Base-by-base conservation (phyloP, 345 rosid genomes). In the Linum trigynum region DNA sequence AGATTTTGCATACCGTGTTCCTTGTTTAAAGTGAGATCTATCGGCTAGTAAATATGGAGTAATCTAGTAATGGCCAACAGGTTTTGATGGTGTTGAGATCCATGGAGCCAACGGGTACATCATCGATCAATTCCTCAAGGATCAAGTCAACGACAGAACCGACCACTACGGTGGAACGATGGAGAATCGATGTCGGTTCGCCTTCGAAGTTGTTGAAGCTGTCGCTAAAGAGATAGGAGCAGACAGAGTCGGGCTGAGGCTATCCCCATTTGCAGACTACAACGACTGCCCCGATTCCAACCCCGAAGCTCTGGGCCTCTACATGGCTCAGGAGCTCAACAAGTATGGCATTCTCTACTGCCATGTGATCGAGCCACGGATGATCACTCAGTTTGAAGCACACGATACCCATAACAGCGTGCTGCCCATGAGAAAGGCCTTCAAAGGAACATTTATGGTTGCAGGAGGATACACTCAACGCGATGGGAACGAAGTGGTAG, bases 101-200 rank as follows among this genome's bases (percentile, higher is more conserved):
- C 59, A 57, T 5, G 59, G 59, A 57, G 59, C 59, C 59, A 57
- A 57, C 11, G 59, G 59, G 2, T 57, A 57, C 37, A 3, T 57
- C 36, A n/a, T 57, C 9, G 59, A 57, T 16, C 59, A 56, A 32
- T 56, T 56, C 37, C 59, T 56, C 59, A 56, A 56, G 37, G 59
- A 56, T 32, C 59, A 56, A 7, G 23, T 56, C 17, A 56, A 56
- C 59, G 59, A 56, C 7, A 8, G 43, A 50, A 23, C 10, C 7
- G 57, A 59, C 7, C 1, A 2, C 6, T 6, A 48, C 17, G 71
- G 71, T 36, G 71, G 71, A 3, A 45, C 9, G 17, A n/a, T 60
- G 2, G 65, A 60, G 59, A 68, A 68, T 10, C 71, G 71, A 3
- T 68, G 71, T 50, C 57, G 71, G 2, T 68, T 68, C 48, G 14